Conservation (phyloP, 2,329 filamentous ascomycete genomes). For the Diaporthe ilicicola region DNA sequence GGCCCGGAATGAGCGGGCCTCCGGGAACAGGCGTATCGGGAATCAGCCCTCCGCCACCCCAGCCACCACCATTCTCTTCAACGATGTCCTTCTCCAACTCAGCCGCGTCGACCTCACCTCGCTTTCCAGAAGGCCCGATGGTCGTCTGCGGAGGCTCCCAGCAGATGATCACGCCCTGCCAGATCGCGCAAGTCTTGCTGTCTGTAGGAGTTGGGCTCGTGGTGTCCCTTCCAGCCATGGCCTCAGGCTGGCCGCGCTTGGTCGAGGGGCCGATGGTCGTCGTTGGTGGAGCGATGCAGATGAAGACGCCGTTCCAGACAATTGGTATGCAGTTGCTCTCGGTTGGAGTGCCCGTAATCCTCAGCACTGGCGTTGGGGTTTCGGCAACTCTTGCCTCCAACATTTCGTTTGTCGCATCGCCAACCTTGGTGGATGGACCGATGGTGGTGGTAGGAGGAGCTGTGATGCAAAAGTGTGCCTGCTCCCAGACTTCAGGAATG, state of each 20-base stretch:
- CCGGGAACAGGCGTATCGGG: constrained; percentile 39
- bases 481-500: constrained; percentile 9
- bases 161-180: constrained; percentile 10
- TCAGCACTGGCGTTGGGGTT: background rate
- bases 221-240: background rate
- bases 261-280: constrained; percentile 12
- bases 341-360: constrained; percentile 1
- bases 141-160: constrained; percentile 15
- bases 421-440: background rate
- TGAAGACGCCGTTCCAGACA: constrained; percentile 6
- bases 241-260: constrained; percentile 1
- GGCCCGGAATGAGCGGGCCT: constrained; percentile 43
- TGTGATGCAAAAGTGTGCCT: constrained; percentile 16
- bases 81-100: background rate
- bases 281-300: constrained; percentile 5
- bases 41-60: background rate
- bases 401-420: background rate
- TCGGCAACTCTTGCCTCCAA: background rate
- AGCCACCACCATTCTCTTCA: background rate
- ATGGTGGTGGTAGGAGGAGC: constrained; percentile 16
- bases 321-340: constrained; percentile 9
- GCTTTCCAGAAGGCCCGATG: background rate
- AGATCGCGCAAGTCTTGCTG: background rate
- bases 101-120: background rate
- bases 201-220: constrained; percentile 10